Evolutionary conservation across 2,329 filamentous ascomycete species (phyloP).

Genomic region (Neonectria coccinea): DNA sequence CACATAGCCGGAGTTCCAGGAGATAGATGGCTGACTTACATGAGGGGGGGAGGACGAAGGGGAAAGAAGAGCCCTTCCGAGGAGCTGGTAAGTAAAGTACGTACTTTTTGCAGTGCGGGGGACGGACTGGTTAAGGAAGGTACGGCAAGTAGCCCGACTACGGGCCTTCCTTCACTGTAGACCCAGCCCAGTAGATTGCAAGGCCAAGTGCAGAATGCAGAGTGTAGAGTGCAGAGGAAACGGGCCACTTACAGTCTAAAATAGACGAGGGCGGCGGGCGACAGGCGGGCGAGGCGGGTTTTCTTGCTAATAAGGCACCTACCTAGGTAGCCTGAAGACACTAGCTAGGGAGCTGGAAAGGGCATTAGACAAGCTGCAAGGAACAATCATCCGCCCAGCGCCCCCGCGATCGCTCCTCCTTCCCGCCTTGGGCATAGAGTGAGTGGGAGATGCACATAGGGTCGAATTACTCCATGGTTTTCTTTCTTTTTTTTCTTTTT

Average conservation of each 20-base stretch:
- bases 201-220: no score
- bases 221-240: not conserved
- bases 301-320: not conserved
- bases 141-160: no score
- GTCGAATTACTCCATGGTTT: not conserved
- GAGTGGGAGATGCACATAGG: constrained; percentile 4
- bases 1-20: no score
- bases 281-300: constrained; percentile 27
- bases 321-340: no score
- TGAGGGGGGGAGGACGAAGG: no score
- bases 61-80: not conserved
- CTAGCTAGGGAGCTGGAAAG: not conserved
- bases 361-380: constrained; percentile 10
- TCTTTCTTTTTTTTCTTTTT: no score
- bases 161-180: no score
- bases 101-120: no score
- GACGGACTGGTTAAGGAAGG: no score
- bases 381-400: constrained; percentile 23
- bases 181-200: no score
- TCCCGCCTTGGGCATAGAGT: not conserved
- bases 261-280: not conserved
- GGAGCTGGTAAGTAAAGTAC: not conserved
- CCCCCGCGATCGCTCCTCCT: not conserved
- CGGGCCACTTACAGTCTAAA: not conserved
- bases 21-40: no score